Percentiles rank a stretch among this genome's conserved stretches.
phyloP scores from a whole-genome alignment of 495 filamentous ascomycete genomes.

The Podospora sp. region DNA sequence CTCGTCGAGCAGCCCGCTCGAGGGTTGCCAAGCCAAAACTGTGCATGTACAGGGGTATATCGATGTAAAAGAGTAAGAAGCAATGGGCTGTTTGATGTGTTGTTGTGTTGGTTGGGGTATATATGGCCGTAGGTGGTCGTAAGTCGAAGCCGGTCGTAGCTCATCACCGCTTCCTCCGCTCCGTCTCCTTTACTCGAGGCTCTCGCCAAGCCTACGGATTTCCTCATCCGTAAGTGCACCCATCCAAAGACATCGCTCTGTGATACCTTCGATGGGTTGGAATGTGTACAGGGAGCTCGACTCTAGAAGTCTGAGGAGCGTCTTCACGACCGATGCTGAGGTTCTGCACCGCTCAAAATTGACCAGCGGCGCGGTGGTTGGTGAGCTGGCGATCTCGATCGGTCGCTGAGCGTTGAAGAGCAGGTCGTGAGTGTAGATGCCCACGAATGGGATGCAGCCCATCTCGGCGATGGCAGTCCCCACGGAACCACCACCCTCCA shows the following conservation, averaged over 20 bases:
- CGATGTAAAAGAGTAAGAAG: conserved; percentile 16
- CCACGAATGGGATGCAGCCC: conserved; percentile 96
- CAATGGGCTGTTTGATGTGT: not conserved
- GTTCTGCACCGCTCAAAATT: conserved; percentile 96
- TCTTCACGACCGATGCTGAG: conserved; percentile 91
- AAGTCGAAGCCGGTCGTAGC: conserved; percentile 9
- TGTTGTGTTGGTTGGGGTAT: not conserved
- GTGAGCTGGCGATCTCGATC: conserved; percentile 63
- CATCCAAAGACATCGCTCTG: conserved; percentile 95
- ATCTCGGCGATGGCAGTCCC: conserved; percentile 56
- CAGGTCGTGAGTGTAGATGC: conserved; percentile 93
- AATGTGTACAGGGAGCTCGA: conserved; percentile 89
- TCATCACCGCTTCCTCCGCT: conserved; percentile 15
- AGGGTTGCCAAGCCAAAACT: not conserved
- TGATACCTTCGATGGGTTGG: conserved; percentile 79
- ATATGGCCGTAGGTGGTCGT: conserved; percentile 1
- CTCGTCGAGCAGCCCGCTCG: not conserved
- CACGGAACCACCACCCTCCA: conserved; percentile 65
- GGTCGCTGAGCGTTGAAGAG: conserved; percentile 94
- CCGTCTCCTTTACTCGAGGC: conserved; percentile 38
- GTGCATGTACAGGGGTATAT: conserved; percentile 30
- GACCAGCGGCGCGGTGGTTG: conserved; percentile 72
- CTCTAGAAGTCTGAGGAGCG: conserved; percentile 83
- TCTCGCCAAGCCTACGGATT: conserved; percentile 57
- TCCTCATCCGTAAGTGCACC: conserved; percentile 83